Evolutionary conservation across 75 land plant species (phyloP).

Genomic region (Pseudotsuga menziesii): DNA sequence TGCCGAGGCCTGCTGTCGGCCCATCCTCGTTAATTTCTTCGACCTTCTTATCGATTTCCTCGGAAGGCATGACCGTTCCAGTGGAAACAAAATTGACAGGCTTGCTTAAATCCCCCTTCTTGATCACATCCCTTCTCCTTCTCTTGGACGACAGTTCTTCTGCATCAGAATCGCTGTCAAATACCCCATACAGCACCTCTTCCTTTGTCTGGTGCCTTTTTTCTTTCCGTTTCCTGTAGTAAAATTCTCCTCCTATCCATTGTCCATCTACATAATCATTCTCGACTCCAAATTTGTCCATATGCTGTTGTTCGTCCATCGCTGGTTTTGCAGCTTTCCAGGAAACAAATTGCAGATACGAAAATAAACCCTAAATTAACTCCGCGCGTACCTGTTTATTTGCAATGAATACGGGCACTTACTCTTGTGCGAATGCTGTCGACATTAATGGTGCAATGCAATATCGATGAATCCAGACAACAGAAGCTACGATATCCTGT

Average conservation of each 20-base stretch:
- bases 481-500: too few relatives aligned
- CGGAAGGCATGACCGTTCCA: conserved; percentile 66
- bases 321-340: not conserved
- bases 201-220: conserved; percentile 77
- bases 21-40: conserved; percentile 24
- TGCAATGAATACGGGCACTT: too few relatives aligned
- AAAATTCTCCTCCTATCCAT: conserved; percentile 86
- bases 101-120: conserved; percentile 58
- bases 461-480: too few relatives aligned
- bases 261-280: conserved; percentile 78
- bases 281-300: conserved; percentile 86
- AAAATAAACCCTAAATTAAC: too few relatives aligned
- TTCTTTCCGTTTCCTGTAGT: conserved; percentile 60
- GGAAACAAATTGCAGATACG: too few relatives aligned
- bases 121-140: conserved; percentile 36
- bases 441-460: too few relatives aligned
- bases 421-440: too few relatives aligned
- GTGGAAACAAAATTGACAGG: conserved; percentile 90
- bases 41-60: conserved; percentile 46
- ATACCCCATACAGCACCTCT: conserved; percentile 79
- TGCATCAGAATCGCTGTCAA: conserved; percentile 44
- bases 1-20: too few relatives aligned
- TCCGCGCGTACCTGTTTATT: too few relatives aligned
- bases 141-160: conserved; percentile 28
- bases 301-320: conserved; percentile 83